Percentiles rank a stretch among this genome's conserved stretches.
Conservation (phyloP, 116 monocot genomes). For the Thalassia testudinum region DNA sequence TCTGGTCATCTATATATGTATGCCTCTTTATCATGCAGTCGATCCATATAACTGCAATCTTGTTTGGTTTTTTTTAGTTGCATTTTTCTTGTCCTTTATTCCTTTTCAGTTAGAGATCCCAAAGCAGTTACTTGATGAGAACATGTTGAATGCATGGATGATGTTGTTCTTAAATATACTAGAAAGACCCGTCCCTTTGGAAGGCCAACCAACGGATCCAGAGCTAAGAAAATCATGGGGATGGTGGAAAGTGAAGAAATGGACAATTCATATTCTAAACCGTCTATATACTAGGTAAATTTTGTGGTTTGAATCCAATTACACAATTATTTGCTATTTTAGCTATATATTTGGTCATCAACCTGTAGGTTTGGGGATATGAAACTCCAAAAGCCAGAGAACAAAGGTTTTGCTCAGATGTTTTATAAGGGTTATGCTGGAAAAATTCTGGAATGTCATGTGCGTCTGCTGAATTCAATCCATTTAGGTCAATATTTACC, state of each 20-base stretch:
- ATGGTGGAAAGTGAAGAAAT: conserved; percentile 99
- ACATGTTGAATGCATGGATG: conserved; percentile 90
- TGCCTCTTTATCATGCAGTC: conserved; percentile 8
- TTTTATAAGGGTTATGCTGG: conserved; percentile 95
- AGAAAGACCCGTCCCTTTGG: conserved; percentile 79
- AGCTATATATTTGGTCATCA: neutral
- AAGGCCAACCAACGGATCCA: conserved; percentile 87
- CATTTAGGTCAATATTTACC: conserved; percentile 69
- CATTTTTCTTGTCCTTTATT: no score
- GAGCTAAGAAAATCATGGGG: conserved; percentile 92
- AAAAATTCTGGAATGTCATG: conserved; percentile 76
- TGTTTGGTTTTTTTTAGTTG: neutral
- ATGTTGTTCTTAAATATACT: conserved; percentile 68
- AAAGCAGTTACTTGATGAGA: conserved; percentile 66
- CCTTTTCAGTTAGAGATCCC: conserved; percentile 81
- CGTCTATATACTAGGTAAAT: conserved; percentile 67
- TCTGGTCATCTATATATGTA: conserved; percentile 99
- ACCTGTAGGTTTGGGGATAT: conserved; percentile 72
- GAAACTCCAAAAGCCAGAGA: conserved; percentile 79
- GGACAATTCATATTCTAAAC: conserved; percentile 89
- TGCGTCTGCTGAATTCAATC: conserved; percentile 66
- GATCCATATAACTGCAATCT: neutral
- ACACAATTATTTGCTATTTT: no score
- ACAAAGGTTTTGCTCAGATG: conserved; percentile 86
- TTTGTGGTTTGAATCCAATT: no score